Evolutionary conservation across 2,329 filamentous ascomycete species (phyloP).

Genomic region (Arthroderma sp.): DNA sequence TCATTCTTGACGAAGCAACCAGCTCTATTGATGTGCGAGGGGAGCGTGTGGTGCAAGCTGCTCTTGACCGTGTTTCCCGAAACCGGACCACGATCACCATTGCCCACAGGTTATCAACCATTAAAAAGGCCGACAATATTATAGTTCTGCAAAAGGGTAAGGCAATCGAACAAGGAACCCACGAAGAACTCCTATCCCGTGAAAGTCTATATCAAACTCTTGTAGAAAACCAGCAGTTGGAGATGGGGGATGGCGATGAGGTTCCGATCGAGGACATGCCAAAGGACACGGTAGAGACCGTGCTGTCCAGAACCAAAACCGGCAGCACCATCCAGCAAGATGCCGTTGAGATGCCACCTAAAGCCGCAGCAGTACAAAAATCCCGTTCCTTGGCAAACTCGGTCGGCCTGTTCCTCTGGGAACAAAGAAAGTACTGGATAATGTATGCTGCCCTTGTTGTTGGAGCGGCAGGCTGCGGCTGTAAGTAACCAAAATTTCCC

Average conservation of each 20-base stretch:
- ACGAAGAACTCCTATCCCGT: slow-evolving; percentile 53
- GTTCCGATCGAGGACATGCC: slow-evolving; percentile 4
- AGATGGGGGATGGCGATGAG: slow-evolving; percentile 7
- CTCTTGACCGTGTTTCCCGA: slow-evolving; percentile 42
- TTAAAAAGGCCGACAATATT: slow-evolving; percentile 66
- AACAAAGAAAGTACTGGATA: slow-evolving; percentile 20
- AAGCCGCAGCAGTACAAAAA: slow-evolving; percentile 7
- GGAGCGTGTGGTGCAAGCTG: slow-evolving; percentile 42
- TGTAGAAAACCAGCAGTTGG: slow-evolving; percentile 37
- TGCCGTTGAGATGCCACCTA: background rate
- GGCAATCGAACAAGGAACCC: slow-evolving; percentile 61
- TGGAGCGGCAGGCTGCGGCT: slow-evolving; percentile 18
- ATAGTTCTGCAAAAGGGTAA: slow-evolving; percentile 59
- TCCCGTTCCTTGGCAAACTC: slow-evolving; percentile 11
- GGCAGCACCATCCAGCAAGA: background rate
- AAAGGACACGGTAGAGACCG: background rate
- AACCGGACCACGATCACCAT: slow-evolving; percentile 64
- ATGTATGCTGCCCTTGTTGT: slow-evolving; percentile 17
- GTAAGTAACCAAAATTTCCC: slow-evolving; percentile 12
- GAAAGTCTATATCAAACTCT: slow-evolving; percentile 53
- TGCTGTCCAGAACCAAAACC: slow-evolving; percentile 1
- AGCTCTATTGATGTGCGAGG: slow-evolving; percentile 49
- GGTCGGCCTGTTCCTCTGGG: slow-evolving; percentile 19
- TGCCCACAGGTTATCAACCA: slow-evolving; percentile 59
- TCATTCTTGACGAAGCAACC: slow-evolving; percentile 66